Conservation (phyloP, 768 basidiomycete species). For the Candolleomyces efflorescens region DNA sequence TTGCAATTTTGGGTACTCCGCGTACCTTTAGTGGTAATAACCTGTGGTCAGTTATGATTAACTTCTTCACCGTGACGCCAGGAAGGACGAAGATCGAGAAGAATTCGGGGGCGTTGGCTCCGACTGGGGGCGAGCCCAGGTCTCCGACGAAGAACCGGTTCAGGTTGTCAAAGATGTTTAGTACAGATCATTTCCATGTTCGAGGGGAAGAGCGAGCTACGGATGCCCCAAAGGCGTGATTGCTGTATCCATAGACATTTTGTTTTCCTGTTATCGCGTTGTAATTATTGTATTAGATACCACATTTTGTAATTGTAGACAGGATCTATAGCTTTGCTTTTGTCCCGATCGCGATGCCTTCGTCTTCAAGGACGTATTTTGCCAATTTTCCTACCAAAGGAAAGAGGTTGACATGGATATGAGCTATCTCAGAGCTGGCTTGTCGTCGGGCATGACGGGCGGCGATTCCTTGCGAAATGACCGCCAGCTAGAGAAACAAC, state of each 20-base stretch:
- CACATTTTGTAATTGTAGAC: constrained; percentile 22
- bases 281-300: neutral
- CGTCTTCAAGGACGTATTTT: constrained; percentile 51
- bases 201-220: no score
- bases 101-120: neutral
- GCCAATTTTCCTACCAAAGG: constrained; percentile 64
- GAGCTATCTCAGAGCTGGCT: constrained; percentile 82
- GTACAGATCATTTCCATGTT: neutral
- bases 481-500: constrained; percentile 41
- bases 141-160: neutral
- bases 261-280: no score
- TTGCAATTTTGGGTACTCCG: constrained; percentile 55
- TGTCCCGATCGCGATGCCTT: constrained; percentile 31
- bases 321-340: constrained; percentile 13
- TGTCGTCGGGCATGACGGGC: constrained; percentile 82
- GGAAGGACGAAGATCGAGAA: constrained; percentile 20
- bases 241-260: no score
- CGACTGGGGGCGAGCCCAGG: neutral
- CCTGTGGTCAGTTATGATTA: constrained; percentile 65
- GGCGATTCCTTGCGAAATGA: constrained; percentile 89
- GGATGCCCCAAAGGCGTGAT: no score
- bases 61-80: constrained; percentile 54
- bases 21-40: constrained; percentile 59
- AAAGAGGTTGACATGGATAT: constrained; percentile 41
- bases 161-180: constrained; percentile 1